Conservation (phyloP, 768 basidiomycete species). For the Leccinellum rugosiceps region DNA sequence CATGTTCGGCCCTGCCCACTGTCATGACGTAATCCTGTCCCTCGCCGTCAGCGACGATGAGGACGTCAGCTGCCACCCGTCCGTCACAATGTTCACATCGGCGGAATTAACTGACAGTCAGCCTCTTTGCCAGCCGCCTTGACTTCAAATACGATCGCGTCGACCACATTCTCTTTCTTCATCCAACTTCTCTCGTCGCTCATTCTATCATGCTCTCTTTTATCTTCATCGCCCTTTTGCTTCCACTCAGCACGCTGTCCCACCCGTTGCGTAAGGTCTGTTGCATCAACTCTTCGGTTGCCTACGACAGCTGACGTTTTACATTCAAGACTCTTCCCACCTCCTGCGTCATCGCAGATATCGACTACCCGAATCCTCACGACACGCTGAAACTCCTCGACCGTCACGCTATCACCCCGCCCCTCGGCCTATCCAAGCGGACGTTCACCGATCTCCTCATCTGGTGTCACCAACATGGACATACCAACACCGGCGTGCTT, state of each 20-base stretch:
- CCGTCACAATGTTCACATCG: no score
- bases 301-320: not conserved
- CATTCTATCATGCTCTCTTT: constrained; percentile 23
- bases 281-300: not conserved
- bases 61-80: not conserved
- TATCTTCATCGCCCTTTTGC: constrained; percentile 16
- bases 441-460: constrained; percentile 26
- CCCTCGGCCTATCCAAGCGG: constrained; percentile 20
- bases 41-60: constrained; percentile 24
- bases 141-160: not conserved
- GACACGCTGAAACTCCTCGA: constrained; percentile 24
- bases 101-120: not conserved
- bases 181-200: constrained; percentile 1
- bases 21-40: constrained; percentile 22
- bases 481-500: constrained; percentile 10
- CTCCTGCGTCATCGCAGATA: constrained; percentile 28
- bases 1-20: constrained; percentile 2
- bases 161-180: not conserved
- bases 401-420: constrained; percentile 17
- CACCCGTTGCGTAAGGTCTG: constrained; percentile 18
- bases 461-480: constrained; percentile 25
- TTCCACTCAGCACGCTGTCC: constrained; percentile 17
- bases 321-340: not conserved
- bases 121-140: constrained; percentile 12
- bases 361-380: constrained; percentile 22